phyloP scores from a whole-genome alignment of 106 monocot genomes.

The Dendrobium huoshanense region DNA sequence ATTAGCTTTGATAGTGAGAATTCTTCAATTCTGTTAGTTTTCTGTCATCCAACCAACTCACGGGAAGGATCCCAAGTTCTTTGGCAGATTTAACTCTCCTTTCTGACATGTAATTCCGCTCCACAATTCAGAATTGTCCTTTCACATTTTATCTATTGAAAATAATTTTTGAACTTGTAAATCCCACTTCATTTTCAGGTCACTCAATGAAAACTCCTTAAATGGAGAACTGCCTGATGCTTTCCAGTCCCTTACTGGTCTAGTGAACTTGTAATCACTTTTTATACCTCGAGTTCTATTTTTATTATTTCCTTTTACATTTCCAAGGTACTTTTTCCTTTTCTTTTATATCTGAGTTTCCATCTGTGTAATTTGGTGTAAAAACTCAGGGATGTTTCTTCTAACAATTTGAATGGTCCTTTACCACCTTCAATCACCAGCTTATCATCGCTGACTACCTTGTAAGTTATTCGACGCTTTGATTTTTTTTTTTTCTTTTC shows the following conservation, averaged over 20 bases:
- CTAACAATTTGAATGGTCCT: conserved; percentile 68
- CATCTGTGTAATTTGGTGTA: not conserved
- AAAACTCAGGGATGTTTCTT: conserved; percentile 67
- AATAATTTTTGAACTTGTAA: not conserved
- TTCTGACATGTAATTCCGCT: conserved; percentile 51
- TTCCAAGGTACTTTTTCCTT: not conserved
- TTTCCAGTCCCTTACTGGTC: conserved; percentile 52
- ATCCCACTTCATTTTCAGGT: conserved; percentile 33
- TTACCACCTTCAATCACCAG: conserved; percentile 68
- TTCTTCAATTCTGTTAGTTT: conserved; percentile 40
- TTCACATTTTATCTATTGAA: not conserved
- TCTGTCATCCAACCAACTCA: conserved; percentile 73
- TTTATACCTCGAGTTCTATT: not conserved
- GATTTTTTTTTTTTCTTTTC: not conserved
- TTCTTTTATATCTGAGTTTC: not conserved
- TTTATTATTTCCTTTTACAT: not conserved
- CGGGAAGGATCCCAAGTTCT: conserved; percentile 68
- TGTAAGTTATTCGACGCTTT: conserved; percentile 40
- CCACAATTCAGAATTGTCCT: not conserved
- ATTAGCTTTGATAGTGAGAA: not conserved
- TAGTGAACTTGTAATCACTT: conserved; percentile 65
- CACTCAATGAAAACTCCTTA: conserved; percentile 64
- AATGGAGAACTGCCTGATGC: conserved; percentile 73
- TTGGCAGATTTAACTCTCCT: conserved; percentile 50
- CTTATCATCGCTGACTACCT: conserved; percentile 58